Evolutionary conservation across 805 yeast species (phyloP).

Genomic region (Soucietia sequanensis): DNA sequence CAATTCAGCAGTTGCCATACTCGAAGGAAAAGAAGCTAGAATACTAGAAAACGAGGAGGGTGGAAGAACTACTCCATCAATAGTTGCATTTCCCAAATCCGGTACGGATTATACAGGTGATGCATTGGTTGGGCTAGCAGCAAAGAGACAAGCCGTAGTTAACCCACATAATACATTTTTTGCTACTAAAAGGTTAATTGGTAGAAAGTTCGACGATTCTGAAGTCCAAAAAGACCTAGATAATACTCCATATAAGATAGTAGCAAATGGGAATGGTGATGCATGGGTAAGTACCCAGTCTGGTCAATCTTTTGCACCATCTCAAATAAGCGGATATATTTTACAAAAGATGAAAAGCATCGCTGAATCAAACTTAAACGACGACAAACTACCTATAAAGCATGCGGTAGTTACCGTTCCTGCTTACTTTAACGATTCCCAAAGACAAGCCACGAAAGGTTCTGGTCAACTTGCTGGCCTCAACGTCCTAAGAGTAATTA

Average conservation of each 20-base stretch:
- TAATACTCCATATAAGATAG: slow-evolving; percentile 62
- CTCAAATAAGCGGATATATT: slow-evolving; percentile 68
- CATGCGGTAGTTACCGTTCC: slow-evolving; percentile 85
- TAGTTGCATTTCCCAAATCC: slow-evolving; percentile 60
- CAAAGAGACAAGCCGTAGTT: slow-evolving; percentile 73
- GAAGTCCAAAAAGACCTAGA: slow-evolving; percentile 69
- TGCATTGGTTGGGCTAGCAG: slow-evolving; percentile 62
- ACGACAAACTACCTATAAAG: slow-evolving; percentile 43
- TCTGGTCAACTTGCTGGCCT: slow-evolving; percentile 97
- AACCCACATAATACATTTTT: slow-evolving; percentile 77
- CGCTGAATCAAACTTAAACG: slow-evolving; percentile 54
- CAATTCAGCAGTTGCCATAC: slow-evolving; percentile 80
- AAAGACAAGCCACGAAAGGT: slow-evolving; percentile 92
- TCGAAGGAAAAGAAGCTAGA: slow-evolving; percentile 59
- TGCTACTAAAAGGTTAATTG: slow-evolving; percentile 81
- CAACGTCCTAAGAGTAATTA: slow-evolving; percentile 84
- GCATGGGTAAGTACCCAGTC: slow-evolving; percentile 61
- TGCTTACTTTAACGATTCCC: slow-evolving; percentile 89
- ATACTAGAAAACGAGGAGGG: slow-evolving; percentile 80
- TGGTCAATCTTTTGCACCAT: slow-evolving; percentile 55
- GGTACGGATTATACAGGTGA: background rate
- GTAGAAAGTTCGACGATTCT: slow-evolving; percentile 63
- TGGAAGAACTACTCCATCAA: slow-evolving; percentile 74
- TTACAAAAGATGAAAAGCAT: slow-evolving; percentile 62
- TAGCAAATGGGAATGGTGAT: slow-evolving; percentile 60